Evolutionary conservation across 805 yeast genomes (phyloP), one percentile per base, ranked within the genome.

Genomic region (Wickerhamomyces bisporus): DNA sequence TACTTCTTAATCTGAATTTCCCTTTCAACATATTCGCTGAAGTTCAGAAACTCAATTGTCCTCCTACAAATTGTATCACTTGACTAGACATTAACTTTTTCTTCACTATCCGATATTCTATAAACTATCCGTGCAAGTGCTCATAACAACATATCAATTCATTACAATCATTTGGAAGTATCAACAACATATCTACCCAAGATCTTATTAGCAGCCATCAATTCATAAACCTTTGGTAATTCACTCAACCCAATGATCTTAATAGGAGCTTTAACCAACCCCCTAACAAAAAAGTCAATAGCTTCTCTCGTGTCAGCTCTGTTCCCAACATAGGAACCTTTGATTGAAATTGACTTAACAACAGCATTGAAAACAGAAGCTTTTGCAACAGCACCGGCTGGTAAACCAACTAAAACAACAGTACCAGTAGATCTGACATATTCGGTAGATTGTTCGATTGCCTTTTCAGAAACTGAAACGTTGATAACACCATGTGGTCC

Each of bases 181-280:
- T 87, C 95, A 43, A 86, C 79, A 39, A 86, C 96, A 53, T 80
- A 79, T 65, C 96, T 77, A 47, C 96, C 96, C 47, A 60, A 44
- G 44, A 76, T 67, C 57, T 70, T 66, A 39, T 75, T 75, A 45
- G 67, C 55, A 53, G 71, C 75, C 81, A 76, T 75, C 60, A 72
- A 57, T 33, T 69, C 68, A 60, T 70, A 76, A 38, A 74, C 73
- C 21, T 53, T 49, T 32, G 73, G 68, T 48, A 76, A 61, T 47
- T 75, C 76, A 31, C 73, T 68, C 47, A 76, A 61, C 4, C 79
- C 78, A 34, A 74, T 71, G 38, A 76, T 49, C 61, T 75, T 69
- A 50, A 76, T 71, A 37, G 79, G 82, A 34, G 82, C 71, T 47
- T 70, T 66, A 49, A 81, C 74, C 53, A 75, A 61, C 31, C 86